Conservation (phyloP, 371 early-diverging fungal species). For the Mortierella sp. region DNA sequence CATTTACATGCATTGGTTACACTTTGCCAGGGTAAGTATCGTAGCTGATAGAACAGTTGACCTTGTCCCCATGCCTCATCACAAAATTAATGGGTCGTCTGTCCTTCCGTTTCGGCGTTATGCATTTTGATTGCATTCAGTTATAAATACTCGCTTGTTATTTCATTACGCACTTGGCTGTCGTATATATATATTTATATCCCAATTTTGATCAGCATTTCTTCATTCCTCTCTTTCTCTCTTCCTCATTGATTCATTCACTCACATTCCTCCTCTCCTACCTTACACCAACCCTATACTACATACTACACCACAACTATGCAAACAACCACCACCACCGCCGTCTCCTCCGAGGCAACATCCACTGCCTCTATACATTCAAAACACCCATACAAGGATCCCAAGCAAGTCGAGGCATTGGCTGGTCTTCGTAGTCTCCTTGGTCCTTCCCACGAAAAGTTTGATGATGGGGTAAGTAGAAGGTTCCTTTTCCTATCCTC, state of each 20-base stretch:
- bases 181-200: no score
- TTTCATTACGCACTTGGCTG: no score
- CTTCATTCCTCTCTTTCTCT: background rate
- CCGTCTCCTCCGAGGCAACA: background rate
- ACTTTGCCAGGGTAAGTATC: no score
- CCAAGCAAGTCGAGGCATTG: conserved; percentile 56
- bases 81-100: background rate
- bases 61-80: conserved; percentile 2
- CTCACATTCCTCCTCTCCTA: no score
- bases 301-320: background rate
- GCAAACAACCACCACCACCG: conserved; percentile 8
- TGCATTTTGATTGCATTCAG: no score
- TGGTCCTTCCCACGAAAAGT: conserved; percentile 50
- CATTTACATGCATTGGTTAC: no score
- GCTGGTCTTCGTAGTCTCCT: conserved; percentile 51
- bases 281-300: background rate
- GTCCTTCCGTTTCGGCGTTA: background rate
- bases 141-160: no score
- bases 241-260: background rate
- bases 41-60: no score
- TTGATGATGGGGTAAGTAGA: conserved; percentile 57
- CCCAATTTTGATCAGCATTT: no score
- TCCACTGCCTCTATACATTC: conserved; percentile 26
- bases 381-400: conserved; percentile 50
- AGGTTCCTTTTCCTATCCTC: conserved; percentile 3